Base-by-base conservation (phyloP, 257 asterid genomes). In the Schizonepeta tenuifolia region DNA sequence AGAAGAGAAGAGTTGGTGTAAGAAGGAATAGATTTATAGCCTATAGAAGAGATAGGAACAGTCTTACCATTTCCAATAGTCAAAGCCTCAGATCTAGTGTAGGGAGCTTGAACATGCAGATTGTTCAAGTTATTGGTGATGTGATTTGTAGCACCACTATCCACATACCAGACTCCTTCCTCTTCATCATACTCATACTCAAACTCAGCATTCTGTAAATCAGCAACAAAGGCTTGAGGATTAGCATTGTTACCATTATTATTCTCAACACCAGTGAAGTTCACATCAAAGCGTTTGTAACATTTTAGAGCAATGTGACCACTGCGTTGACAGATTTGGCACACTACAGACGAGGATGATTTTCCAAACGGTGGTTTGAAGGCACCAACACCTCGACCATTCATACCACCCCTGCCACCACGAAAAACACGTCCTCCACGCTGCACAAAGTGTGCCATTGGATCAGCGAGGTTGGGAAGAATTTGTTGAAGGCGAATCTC, bases 391-490 rank as follows among this genome's bases (percentile, higher is more conserved):
- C 7, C 18, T 44, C 18, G 3, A 0, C 33, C 4, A 5, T 0
- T 1, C 0, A 14, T 4, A n/a, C n/a, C 26, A 24, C 3, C 3
- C 1, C 53, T 2, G 0, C 49, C 0, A 7, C 41, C 41, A 7
- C 41, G 41, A 1, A 2, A 0, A 5, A 1, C 9, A 0, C 36
- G 7, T 1, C 53, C 53, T 0, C 53, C 53, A 0, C 6, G 1
- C 0, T 0, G 0, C 1, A 14, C 18, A 15, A 0, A 5, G 15
- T 3, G 7, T 0, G 8, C 20, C 53, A 3, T 1, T 0, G 2
- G 7, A 5, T 31, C 36, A 31, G 1, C 0, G 0, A 31, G 36
- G 0, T 6, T 3, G 3, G 4, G 7, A 0, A 0, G 0, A 1
- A 0, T 31, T 31, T 31, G 36, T 31, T 31, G 36, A 0, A 31